Percentiles rank a stretch among this genome's conserved stretches.
phyloP scores from a whole-genome alignment of 768 basidiomycete species.

The Mycena alexandri region DNA sequence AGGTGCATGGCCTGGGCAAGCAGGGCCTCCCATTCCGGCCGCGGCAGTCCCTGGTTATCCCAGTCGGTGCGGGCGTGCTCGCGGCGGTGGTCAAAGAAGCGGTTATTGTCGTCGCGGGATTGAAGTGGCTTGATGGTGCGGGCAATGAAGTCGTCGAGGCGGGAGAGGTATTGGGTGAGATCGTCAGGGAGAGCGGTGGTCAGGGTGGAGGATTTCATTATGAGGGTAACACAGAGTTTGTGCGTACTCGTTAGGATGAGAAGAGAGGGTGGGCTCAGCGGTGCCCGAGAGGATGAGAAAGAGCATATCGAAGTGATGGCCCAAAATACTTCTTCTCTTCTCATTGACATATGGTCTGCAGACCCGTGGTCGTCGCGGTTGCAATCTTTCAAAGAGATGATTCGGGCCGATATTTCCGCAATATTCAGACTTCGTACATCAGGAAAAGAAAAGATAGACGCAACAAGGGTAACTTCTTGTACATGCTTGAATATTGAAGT shows the following conservation, averaged over 20 bases:
- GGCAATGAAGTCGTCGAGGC: constrained; percentile 29
- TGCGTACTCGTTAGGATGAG: constrained; percentile 7
- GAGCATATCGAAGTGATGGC: constrained; percentile 17
- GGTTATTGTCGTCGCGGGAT: constrained; percentile 29
- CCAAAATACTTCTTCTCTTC: constrained; percentile 15
- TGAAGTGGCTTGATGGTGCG: constrained; percentile 29
- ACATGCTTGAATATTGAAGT: too few species aligned
- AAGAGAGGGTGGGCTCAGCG: not conserved
- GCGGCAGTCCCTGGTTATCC: constrained; percentile 18
- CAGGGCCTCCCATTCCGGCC: constrained; percentile 30
- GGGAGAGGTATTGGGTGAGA: constrained; percentile 25
- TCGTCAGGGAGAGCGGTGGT: constrained; percentile 23
- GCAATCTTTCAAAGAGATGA: too few species aligned
- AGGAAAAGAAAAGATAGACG: too few species aligned
- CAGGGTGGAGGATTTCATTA: constrained; percentile 22
- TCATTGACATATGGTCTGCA: not conserved
- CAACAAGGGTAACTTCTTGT: too few species aligned
- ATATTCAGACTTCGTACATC: too few species aligned
- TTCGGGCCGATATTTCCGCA: too few species aligned
- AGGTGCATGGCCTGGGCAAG: constrained; percentile 21
- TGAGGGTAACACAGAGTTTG: constrained; percentile 13
- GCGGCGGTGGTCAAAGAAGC: constrained; percentile 34
- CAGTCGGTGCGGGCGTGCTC: constrained; percentile 31
- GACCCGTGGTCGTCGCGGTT: too few species aligned
- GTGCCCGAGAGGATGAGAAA: constrained; percentile 23